Percentiles rank a stretch among this genome's conserved stretches.
phyloP scores from a whole-genome alignment of 768 basidiomycete genomes.

The Cystoderma amianthinum region DNA sequence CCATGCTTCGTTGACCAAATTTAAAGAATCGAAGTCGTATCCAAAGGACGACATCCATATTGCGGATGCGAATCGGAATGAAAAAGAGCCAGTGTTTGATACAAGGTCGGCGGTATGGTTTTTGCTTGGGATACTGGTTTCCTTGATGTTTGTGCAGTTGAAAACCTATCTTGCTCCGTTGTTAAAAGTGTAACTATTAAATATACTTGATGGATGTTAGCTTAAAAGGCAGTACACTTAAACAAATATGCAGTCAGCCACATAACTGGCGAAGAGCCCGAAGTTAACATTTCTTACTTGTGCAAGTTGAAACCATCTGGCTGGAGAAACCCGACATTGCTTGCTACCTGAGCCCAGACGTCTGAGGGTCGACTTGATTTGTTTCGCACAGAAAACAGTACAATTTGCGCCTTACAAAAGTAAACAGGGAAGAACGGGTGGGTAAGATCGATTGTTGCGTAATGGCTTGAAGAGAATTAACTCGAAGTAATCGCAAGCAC shows the following conservation, averaged over 20 bases:
- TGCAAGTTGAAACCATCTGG: no score
- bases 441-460: no score
- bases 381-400: no score
- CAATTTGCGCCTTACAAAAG: no score
- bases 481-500: no score
- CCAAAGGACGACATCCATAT: neutral
- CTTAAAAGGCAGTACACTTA: neutral
- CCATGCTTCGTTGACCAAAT: constrained; percentile 3
- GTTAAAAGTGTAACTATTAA: neutral
- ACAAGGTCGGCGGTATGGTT: neutral
- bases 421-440: no score
- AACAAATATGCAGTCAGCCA: neutral
- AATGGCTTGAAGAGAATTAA: no score
- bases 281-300: no score
- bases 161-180: neutral
- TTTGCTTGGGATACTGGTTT: neutral
- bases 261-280: neutral
- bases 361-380: no score
- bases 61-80: neutral
- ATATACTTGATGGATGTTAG: neutral
- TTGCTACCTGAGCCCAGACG: no score
- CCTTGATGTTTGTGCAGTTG: constrained; percentile 1
- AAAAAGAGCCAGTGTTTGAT: neutral
- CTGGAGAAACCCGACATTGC: no score
- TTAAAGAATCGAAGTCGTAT: neutral